Evolutionary conservation across 345 rosid genomes (phyloP).

Genomic region (Eucalyptus coolabah): DNA sequence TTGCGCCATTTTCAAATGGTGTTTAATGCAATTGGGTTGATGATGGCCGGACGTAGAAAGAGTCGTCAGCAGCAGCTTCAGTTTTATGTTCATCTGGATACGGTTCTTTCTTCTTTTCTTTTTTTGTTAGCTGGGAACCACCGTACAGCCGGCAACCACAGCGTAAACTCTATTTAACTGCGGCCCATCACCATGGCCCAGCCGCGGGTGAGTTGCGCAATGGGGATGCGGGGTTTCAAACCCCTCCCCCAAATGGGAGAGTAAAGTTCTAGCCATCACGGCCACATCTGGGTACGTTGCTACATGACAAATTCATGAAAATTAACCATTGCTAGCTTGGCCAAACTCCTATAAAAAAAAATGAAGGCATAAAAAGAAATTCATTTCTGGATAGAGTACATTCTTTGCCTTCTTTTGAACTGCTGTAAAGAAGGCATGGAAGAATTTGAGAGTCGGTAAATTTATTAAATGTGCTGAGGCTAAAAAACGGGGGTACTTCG

Average conservation of each 20-base stretch:
- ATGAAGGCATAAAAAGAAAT: background rate
- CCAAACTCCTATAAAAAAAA: background rate
- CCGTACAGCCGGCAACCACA: no score
- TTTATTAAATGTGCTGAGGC: background rate
- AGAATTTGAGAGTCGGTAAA: background rate
- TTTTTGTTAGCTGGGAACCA: no score
- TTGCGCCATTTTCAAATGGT: background rate
- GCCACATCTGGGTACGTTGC: background rate
- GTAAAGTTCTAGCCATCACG: no score
- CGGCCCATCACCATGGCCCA: no score
- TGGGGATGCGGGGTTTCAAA: no score
- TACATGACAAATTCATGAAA: background rate
- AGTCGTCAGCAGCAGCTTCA: background rate
- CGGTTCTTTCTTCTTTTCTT: no score
- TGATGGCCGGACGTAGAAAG: background rate
- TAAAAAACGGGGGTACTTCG: rapidly evolving
- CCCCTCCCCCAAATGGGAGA: no score
- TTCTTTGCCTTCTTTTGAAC: background rate
- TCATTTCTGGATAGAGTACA: background rate
- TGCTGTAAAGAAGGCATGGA: background rate
- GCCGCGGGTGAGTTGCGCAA: no score
- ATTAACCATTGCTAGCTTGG: background rate
- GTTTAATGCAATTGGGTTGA: background rate
- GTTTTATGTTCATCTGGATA: background rate
- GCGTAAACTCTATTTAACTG: no score